Percentiles rank a stretch among this genome's conserved stretches.
Conservation (phyloP, 164 flowering plant species). For the Chimonanthus praecox region DNA sequence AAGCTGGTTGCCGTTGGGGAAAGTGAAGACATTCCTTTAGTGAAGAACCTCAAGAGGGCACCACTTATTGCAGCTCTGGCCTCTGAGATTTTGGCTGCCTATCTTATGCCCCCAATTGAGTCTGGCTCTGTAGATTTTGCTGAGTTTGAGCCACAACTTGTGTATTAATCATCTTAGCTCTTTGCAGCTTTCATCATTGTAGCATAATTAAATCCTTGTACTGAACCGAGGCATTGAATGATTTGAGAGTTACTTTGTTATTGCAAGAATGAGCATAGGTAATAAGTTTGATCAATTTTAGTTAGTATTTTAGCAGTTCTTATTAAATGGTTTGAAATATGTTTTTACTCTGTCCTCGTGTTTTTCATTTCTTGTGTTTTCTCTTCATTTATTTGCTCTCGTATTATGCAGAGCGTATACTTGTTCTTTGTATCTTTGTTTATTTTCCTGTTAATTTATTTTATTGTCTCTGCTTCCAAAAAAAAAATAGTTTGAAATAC, state of each 20-base stretch:
- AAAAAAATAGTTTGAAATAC: too few species aligned
- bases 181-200: background rate
- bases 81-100: slow-evolving; percentile 79
- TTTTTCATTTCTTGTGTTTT: too few species aligned
- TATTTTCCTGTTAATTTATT: too few species aligned
- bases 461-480: too few species aligned
- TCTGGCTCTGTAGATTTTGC: slow-evolving; percentile 95
- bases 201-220: background rate
- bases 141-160: slow-evolving; percentile 85
- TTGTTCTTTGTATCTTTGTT: too few species aligned
- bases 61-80: slow-evolving; percentile 76
- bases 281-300: too few species aligned
- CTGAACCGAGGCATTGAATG: background rate
- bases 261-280: background rate
- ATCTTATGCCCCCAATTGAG: slow-evolving; percentile 92
- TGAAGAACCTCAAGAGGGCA: slow-evolving; percentile 86
- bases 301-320: too few species aligned
- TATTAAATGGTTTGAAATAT: too few species aligned
- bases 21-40: slow-evolving; percentile 50
- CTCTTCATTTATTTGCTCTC: too few species aligned
- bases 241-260: background rate
- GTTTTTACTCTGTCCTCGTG: too few species aligned
- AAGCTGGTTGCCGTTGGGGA: slow-evolving; percentile 67
- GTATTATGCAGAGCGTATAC: too few species aligned
- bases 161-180: slow-evolving; percentile 39